Evolutionary conservation across 2,329 filamentous ascomycete species (phyloP).

Genomic region (Fusarium succisae): DNA sequence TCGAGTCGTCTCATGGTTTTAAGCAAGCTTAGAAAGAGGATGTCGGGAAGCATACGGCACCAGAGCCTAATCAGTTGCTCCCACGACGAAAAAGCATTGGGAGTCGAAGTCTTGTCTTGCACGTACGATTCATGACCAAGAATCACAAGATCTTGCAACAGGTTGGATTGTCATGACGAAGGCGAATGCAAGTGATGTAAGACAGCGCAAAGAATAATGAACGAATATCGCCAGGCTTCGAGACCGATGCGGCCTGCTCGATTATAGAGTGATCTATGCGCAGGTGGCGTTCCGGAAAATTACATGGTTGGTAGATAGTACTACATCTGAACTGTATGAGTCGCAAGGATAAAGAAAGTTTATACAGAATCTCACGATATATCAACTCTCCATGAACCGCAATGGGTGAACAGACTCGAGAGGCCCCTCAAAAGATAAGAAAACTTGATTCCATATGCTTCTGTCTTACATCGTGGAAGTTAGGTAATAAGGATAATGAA

Average conservation of each 20-base stretch:
- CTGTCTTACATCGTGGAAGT: too few species aligned
- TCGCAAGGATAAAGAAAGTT: background rate
- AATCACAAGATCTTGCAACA: background rate
- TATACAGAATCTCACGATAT: background rate
- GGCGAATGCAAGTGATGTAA: background rate
- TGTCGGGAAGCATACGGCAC: background rate
- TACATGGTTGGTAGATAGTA: background rate
- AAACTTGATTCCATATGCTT: background rate
- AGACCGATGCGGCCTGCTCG: too few species aligned
- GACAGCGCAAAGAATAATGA: background rate
- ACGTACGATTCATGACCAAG: background rate
- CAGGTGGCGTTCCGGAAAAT: background rate
- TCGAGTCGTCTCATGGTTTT: background rate
- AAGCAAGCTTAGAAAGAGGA: background rate
- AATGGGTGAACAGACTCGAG: background rate
- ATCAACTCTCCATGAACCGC: background rate
- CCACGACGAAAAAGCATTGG: background rate
- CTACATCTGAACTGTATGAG: background rate
- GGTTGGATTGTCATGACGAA: background rate
- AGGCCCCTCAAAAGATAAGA: background rate
- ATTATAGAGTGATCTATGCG: too few species aligned
- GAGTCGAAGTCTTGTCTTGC: background rate
- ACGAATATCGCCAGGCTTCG: background rate
- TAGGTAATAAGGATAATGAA: background rate
- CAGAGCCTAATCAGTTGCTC: background rate